phyloP scores from a whole-genome alignment of 345 rosid species.

The Rhodamnia argentea region DNA sequence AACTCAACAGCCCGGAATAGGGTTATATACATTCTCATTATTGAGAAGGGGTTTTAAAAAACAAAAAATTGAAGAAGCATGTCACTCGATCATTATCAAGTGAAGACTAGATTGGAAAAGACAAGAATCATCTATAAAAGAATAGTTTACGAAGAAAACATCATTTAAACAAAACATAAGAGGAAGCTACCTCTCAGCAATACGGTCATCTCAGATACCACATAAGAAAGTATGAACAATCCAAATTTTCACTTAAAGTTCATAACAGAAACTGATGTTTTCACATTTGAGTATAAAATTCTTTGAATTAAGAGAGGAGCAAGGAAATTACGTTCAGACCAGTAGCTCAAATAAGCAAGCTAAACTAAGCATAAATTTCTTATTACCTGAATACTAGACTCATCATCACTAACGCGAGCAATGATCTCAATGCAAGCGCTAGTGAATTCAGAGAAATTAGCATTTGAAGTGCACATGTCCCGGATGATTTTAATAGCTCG shows the following conservation, averaged over 20 bases:
- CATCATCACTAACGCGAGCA: slow-evolving; percentile 94
- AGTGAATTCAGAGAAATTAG: slow-evolving; percentile 79
- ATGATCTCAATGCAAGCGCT: slow-evolving; percentile 87
- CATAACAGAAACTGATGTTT: not conserved
- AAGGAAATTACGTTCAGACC: not conserved
- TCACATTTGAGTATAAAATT: not conserved
- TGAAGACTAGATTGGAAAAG: not conserved
- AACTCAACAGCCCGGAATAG: no score
- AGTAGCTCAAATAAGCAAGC: not conserved
- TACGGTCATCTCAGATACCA: not conserved
- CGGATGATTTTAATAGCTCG: slow-evolving; percentile 92
- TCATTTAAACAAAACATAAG: not conserved
- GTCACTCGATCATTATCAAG: no score
- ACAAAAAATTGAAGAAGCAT: no score
- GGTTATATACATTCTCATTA: no score
- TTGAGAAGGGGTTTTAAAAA: no score
- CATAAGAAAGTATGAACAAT: not conserved
- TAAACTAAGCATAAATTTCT: not conserved
- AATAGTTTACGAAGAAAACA: not conserved
- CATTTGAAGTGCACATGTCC: slow-evolving; percentile 90
- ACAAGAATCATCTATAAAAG: not conserved
- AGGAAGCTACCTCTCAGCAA: not conserved
- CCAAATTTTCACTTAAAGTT: not conserved
- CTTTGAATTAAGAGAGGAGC: not conserved
- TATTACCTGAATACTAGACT: slow-evolving; percentile 91